These are phyloP conservation scores for Trichoderma harzianum DNA, from an alignment of 2,329 filamentous ascomycete species.

Conservation along the genomic window DNA sequence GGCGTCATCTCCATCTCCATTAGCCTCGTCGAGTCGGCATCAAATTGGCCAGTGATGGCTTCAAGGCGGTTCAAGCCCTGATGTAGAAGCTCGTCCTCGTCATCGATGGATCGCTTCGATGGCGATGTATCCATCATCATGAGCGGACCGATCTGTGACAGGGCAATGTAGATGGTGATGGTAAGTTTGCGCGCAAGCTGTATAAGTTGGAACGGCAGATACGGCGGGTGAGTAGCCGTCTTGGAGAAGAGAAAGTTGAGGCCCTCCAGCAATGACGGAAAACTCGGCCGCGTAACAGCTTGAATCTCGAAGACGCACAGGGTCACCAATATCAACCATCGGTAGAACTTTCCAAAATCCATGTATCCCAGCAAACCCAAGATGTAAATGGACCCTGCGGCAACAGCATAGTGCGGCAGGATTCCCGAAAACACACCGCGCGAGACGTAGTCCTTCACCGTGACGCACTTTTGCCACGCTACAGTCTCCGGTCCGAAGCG, in stretches of 20 bases:
- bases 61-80: slow-evolving; percentile 68
- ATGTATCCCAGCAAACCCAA: slow-evolving; percentile 65
- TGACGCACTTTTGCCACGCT: slow-evolving; percentile 62
- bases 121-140: no score
- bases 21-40: slow-evolving; percentile 66
- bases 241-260: slow-evolving; percentile 45
- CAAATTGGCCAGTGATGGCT: slow-evolving; percentile 54
- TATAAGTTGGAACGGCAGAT: slow-evolving; percentile 83
- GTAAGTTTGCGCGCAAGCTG: slow-evolving; percentile 70
- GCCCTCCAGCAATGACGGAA: slow-evolving; percentile 44
- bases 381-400: slow-evolving; percentile 56
- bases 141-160: slow-evolving; percentile 75
- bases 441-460: slow-evolving; percentile 69
- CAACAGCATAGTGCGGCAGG: slow-evolving; percentile 58
- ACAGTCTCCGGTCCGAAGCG: slow-evolving; percentile 75
- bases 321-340: slow-evolving; percentile 55
- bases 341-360: slow-evolving; percentile 63
- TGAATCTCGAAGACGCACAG: slow-evolving; percentile 57
- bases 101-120: slow-evolving; percentile 31
- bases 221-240: slow-evolving; percentile 51
- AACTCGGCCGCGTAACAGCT: slow-evolving; percentile 51
- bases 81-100: slow-evolving; percentile 50
- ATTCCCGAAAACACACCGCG: slow-evolving; percentile 58
- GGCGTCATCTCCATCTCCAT: slow-evolving; percentile 78
- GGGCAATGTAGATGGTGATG: slow-evolving; percentile 77